Evolutionary conservation across 2,329 filamentous ascomycete species (phyloP).

Genomic region (Ceratocystis lukuohia): DNA sequence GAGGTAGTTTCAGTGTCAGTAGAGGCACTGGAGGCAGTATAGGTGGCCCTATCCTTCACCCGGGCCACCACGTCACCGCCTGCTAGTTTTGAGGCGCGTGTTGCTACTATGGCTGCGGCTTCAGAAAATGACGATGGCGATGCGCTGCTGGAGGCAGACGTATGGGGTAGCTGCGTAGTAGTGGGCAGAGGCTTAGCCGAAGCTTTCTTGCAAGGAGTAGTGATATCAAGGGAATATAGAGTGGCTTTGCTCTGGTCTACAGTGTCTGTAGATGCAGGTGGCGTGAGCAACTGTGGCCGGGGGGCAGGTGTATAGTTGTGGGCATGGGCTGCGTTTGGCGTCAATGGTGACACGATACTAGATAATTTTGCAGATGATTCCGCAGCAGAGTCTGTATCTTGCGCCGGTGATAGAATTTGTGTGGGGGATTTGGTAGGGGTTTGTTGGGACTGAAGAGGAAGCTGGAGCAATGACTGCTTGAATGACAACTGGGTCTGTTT

Average conservation of each 20-base stretch:
- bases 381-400: not conserved
- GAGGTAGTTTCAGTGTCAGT: not conserved
- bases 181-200: not conserved
- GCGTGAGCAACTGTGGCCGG: not conserved
- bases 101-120: slow-evolving; percentile 19
- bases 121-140: slow-evolving; percentile 4
- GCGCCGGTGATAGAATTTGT: not conserved
- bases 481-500: not conserved
- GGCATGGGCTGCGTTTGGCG: not conserved
- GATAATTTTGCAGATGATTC: not conserved
- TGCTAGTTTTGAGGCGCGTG: slow-evolving; percentile 15
- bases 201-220: slow-evolving; percentile 6
- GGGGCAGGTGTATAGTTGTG: not conserved
- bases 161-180: not conserved
- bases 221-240: not conserved
- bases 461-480: slow-evolving; percentile 1
- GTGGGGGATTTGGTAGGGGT: not conserved
- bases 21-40: not conserved
- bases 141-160: not conserved
- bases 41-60: slow-evolving; percentile 4
- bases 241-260: not conserved
- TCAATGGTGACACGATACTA: not conserved
- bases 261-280: not conserved
- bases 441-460: not conserved
- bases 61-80: slow-evolving; percentile 9